Base-by-base conservation (phyloP, 768 basidiomycete species). In the Imleria badia region DNA sequence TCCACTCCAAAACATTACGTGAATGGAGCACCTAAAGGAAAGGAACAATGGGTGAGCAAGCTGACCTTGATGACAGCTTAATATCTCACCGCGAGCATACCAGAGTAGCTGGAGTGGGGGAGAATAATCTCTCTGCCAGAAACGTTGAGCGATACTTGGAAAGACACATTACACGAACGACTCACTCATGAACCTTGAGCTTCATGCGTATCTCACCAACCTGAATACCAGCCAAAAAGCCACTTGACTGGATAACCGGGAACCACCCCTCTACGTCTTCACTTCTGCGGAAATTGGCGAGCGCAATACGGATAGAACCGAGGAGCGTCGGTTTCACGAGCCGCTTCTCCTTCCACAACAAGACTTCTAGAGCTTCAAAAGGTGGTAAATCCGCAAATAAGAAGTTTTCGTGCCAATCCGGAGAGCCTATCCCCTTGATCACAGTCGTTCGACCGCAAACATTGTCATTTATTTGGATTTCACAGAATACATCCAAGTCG, bases 331-430 rank as follows among this genome's bases (percentile, higher is more conserved):
- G 80, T 66, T 84, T 88, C 61, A 74, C 66, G 26, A 80, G 67
- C 59, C 80, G 83, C 74, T 84, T 89, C 71, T 87, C 87, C 52
- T 79, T 79, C 81, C 81, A 88, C 20, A 94, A 74, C 35, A 81
- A 69, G 55, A 94, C 73, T 48, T 84, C 83, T 39, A 94, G 72
- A 30, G 78, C 80, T 55, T 85, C 82, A 62, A 92, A 91, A 0
- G 89, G 88, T 17, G 92, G 90, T 26, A 94, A 72, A 63, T 92
- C 90, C 1, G 83, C 67, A 58, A 92, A 86, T 20, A 73, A 67
- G 66, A 95, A 94, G 39, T 65, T 75, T 72, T 95, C 93, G 58
- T 90, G 87, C 93, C 93, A 95, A 65, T 91, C 85, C 0, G 86
- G 83, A 40, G 79, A 79, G 35, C 81, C 83, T 50, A 81, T 73